phyloP scores from a whole-genome alignment of 2,329 filamentous ascomycete genomes.

The Kalaharituber pfeilii region DNA sequence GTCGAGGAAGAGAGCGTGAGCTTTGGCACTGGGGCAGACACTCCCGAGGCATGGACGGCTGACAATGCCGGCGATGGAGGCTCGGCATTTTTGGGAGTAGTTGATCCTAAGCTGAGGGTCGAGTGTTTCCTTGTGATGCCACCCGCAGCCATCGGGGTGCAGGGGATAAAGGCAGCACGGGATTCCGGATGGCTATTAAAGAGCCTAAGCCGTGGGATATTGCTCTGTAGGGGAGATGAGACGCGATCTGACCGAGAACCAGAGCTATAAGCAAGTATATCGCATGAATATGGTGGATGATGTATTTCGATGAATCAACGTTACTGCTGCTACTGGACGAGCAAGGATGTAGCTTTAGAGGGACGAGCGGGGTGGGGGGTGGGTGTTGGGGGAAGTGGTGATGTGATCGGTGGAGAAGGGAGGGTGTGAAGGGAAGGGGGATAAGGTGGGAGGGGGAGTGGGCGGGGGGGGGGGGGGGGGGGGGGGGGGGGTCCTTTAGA shows the following conservation, averaged over 20 bases:
- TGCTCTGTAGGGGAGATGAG: not conserved
- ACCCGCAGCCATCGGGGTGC: not conserved
- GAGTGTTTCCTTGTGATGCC: not conserved
- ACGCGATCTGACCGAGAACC: not conserved
- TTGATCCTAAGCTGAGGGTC: not conserved
- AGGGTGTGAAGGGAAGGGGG: no score
- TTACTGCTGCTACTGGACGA: no score
- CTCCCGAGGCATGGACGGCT: conserved; percentile 20
- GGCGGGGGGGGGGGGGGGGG: no score
- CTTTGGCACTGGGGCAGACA: conserved; percentile 7
- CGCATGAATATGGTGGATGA: not conserved
- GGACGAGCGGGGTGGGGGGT: no score
- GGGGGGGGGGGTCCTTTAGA: no score
- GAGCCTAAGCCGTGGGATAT: not conserved
- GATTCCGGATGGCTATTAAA: not conserved
- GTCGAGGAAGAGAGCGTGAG: conserved; percentile 8
- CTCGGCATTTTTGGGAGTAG: conserved; percentile 24
- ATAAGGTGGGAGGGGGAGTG: no score
- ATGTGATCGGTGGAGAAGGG: no score
- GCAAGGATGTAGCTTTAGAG: no score
- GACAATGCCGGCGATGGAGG: conserved; percentile 28
- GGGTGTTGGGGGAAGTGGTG: no score
- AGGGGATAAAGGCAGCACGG: not conserved
- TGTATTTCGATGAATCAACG: no score
- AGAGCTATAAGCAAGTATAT: not conserved